Percentiles rank a stretch among this genome's conserved stretches.
Conservation (phyloP, 1,139 yeast species). For the Yarrowia galli region DNA sequence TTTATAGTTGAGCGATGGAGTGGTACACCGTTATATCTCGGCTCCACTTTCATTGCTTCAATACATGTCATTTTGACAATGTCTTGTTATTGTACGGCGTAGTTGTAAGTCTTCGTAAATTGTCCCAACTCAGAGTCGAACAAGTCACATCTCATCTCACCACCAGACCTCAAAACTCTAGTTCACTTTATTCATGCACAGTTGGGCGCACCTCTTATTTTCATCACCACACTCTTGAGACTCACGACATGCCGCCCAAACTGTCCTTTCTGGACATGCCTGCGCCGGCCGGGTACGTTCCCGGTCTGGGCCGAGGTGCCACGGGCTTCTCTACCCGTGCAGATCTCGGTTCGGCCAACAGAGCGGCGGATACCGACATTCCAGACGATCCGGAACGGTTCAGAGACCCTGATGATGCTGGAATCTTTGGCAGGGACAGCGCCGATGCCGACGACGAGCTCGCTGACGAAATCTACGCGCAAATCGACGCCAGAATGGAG, state of each 20-base stretch:
- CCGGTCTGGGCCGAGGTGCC: slow-evolving; percentile 96
- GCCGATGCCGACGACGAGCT: slow-evolving; percentile 68
- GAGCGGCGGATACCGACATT: slow-evolving; percentile 53
- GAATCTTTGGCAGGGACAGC: slow-evolving; percentile 49
- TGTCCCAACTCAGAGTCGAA: not conserved
- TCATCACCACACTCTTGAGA: slow-evolving; percentile 1
- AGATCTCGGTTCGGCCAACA: slow-evolving; percentile 63
- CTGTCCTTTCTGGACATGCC: slow-evolving; percentile 74
- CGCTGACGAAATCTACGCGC: slow-evolving; percentile 74
- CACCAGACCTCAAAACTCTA: not conserved
- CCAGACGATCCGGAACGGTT: slow-evolving; percentile 48
- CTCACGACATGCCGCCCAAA: slow-evolving; percentile 23
- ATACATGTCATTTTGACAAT: not conserved
- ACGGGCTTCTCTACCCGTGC: slow-evolving; percentile 89
- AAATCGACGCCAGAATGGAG: slow-evolving; percentile 65
- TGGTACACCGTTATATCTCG: too few relatives aligned
- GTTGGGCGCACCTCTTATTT: not conserved
- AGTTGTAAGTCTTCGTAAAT: too few relatives aligned
- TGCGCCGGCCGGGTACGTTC: slow-evolving; percentile 88
- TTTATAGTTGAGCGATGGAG: not conserved
- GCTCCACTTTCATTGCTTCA: too few relatives aligned
- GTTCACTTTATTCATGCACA: slow-evolving; percentile 6
- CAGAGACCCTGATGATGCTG: slow-evolving; percentile 54
- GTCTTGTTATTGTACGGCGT: too few relatives aligned
- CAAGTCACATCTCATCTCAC: not conserved